Evolutionary conservation across 1,284 basidiomycete species (phyloP).

Genomic region (Leccinum pachyderme): DNA sequence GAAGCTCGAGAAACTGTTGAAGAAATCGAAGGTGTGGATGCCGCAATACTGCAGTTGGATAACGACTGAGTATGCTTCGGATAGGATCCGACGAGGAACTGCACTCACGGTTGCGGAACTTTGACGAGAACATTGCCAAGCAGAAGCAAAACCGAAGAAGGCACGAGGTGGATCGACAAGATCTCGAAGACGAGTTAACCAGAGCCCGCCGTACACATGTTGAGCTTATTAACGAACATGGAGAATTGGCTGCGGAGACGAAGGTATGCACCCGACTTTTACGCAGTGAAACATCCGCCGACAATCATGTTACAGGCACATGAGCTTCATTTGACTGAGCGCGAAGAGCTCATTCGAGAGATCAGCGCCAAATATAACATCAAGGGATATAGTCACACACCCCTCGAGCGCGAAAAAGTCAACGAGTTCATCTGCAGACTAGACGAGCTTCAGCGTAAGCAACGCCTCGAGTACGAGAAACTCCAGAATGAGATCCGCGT

Average conservation of each 20-base stretch:
- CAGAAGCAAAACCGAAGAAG: slow-evolving; percentile 50
- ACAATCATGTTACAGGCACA: slow-evolving; percentile 56
- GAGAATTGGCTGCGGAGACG: slow-evolving; percentile 61
- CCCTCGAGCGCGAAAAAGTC: slow-evolving; percentile 66
- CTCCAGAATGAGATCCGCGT: slow-evolving; percentile 58
- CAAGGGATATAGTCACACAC: slow-evolving; percentile 68
- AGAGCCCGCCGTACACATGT: slow-evolving; percentile 55
- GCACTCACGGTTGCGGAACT: slow-evolving; percentile 64
- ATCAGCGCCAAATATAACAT: slow-evolving; percentile 70
- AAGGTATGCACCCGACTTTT: slow-evolving; percentile 42
- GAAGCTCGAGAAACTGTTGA: slow-evolving; percentile 70
- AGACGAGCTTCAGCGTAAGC: slow-evolving; percentile 54
- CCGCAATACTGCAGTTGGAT: slow-evolving; percentile 3
- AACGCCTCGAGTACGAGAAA: slow-evolving; percentile 54
- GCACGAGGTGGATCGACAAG: slow-evolving; percentile 52
- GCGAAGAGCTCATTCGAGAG: slow-evolving; percentile 74
- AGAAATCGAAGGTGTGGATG: slow-evolving; percentile 63
- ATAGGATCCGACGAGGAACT: slow-evolving; percentile 81
- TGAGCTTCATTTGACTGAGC: slow-evolving; percentile 66
- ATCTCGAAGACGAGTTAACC: slow-evolving; percentile 61
- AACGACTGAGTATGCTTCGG: background rate
- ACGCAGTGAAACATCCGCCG: background rate
- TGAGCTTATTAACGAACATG: slow-evolving; percentile 56
- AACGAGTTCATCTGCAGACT: slow-evolving; percentile 67
- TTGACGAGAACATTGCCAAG: slow-evolving; percentile 61